These are phyloP conservation scores for Syzygium oleosum DNA, from an alignment of 345 rosid species.

Conservation along the genomic window DNA sequence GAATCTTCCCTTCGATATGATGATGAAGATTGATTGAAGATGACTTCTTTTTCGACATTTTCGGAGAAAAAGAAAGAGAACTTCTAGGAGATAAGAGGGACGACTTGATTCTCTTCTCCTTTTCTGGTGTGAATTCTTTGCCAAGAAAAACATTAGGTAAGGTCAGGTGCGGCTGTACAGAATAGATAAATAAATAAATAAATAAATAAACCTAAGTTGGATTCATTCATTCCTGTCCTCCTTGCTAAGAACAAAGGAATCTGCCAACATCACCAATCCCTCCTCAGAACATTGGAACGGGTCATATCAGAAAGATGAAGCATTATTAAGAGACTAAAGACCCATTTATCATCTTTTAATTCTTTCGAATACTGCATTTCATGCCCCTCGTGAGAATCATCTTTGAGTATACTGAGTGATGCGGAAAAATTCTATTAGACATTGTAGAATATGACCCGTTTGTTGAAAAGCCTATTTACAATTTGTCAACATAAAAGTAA, in stretches of 20 bases:
- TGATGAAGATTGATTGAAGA: not conserved
- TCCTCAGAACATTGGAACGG: not conserved
- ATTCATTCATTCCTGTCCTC: slow-evolving; percentile 7
- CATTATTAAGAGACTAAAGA: not conserved
- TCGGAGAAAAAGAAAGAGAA: not conserved
- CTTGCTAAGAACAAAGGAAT: slow-evolving; percentile 3
- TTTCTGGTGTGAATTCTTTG: not conserved
- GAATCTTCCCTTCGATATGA: not conserved
- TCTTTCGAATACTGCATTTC: not conserved
- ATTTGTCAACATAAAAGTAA: not conserved
- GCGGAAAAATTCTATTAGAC: too few species aligned
- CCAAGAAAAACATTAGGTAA: not conserved
- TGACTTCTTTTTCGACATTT: not conserved
- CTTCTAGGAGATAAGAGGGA: not conserved
- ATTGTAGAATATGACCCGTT: not conserved
- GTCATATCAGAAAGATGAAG: not conserved
- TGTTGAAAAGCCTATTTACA: not conserved
- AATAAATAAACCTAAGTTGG: not conserved
- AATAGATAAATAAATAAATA: not conserved
- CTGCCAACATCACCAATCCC: not conserved
- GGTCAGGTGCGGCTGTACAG: not conserved
- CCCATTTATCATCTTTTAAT: not conserved
- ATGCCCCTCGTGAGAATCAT: not conserved
- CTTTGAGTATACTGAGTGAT: not conserved
- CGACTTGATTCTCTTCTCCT: not conserved